A percentile compares a stretch with the other conserved stretches of the same genome.
These are phyloP conservation scores for Chlamydomonas asymmetrica DNA, from an alignment of 139 green algal genomes.

Conservation along the genomic window DNA sequence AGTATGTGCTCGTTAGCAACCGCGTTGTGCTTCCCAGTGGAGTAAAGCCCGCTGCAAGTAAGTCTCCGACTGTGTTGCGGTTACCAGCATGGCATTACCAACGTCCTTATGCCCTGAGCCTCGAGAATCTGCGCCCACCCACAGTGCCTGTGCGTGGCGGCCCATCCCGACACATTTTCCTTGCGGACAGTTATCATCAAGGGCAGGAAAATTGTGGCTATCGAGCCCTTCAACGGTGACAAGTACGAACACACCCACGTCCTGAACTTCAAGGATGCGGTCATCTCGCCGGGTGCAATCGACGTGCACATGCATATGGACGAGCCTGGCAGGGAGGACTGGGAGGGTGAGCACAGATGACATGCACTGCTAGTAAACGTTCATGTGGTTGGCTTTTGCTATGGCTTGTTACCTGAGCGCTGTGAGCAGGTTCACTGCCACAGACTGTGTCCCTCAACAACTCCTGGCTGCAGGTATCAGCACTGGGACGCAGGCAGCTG, in stretches of 20 bases:
- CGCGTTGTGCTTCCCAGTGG: conserved; percentile 47
- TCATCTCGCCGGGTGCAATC: conserved; percentile 88
- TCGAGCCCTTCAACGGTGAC: background rate
- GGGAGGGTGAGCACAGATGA: conserved; percentile 79
- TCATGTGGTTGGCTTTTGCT: no score
- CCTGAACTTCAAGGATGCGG: conserved; percentile 52
- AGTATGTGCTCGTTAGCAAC: conserved; percentile 42
- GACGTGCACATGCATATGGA: conserved; percentile 95
- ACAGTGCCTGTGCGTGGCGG: background rate
- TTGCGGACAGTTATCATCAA: conserved; percentile 41
- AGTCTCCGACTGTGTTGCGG: background rate
- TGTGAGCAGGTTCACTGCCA: no score
- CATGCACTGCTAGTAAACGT: background rate
- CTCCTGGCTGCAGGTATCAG: conserved; percentile 70
- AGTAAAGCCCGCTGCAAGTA: no score
- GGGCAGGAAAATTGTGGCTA: conserved; percentile 25
- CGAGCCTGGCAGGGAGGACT: conserved; percentile 87
- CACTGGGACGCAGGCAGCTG: conserved; percentile 83
- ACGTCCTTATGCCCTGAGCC: background rate
- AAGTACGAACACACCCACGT: conserved; percentile 17
- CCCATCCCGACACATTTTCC: no score
- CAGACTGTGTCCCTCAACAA: no score
- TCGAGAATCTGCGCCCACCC: background rate
- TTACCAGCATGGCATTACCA: background rate
- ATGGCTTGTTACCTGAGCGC: no score